Evolutionary conservation across 768 basidiomycete species (phyloP).

Genomic region (Cyclocybe aegerita): DNA sequence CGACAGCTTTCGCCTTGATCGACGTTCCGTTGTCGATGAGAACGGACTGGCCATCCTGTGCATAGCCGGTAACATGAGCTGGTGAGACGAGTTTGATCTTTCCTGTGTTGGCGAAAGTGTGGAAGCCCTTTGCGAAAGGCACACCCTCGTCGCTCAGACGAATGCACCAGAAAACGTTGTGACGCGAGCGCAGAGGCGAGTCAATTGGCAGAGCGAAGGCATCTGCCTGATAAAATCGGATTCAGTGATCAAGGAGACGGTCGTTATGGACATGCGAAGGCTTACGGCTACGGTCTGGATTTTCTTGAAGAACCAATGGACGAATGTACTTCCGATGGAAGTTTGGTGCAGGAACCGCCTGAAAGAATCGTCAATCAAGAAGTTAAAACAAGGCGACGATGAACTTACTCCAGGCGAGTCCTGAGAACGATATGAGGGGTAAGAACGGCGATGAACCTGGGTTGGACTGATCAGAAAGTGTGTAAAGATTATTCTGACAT

Average conservation of each 20-base stretch:
- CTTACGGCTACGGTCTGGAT: constrained; percentile 38
- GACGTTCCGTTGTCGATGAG: constrained; percentile 39
- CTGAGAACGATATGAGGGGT: constrained; percentile 44
- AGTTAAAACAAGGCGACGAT: not conserved
- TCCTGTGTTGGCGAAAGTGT: constrained; percentile 41
- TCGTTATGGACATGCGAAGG: not conserved
- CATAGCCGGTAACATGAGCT: constrained; percentile 34
- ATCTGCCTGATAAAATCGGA: constrained; percentile 5
- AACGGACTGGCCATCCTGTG: constrained; percentile 33
- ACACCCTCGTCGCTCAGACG: constrained; percentile 50
- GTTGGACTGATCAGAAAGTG: not conserved
- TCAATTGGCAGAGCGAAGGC: constrained; percentile 31
- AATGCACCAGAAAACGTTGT: constrained; percentile 35
- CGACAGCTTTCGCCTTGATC: constrained; percentile 40
- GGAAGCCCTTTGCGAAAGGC: constrained; percentile 43
- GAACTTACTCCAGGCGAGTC: constrained; percentile 49
- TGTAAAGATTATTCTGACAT: no score
- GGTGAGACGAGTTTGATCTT: constrained; percentile 49
- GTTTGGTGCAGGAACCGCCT: constrained; percentile 58
- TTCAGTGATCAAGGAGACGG: not conserved
- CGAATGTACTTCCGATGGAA: constrained; percentile 50
- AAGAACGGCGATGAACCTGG: constrained; percentile 45
- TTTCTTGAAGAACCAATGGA: constrained; percentile 43
- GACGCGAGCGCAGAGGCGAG: constrained; percentile 48
- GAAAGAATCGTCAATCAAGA: not conserved